A percentile compares a stretch with the other conserved stretches of the same genome.
Conservation (phyloP, 345 rosid species). For the Schrenkiella parvula region DNA sequence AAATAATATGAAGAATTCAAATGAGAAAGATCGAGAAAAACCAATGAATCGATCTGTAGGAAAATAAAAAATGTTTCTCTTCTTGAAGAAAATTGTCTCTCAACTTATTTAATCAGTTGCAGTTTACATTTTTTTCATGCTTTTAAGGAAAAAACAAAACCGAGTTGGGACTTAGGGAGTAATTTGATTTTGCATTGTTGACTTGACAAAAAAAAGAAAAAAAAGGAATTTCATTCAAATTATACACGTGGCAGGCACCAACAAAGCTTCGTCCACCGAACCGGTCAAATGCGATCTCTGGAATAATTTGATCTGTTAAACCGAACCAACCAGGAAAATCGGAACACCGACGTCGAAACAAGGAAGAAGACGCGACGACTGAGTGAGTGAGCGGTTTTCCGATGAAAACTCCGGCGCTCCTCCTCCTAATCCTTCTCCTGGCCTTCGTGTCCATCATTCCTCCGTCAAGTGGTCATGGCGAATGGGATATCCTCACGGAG, state of each 20-base stretch:
- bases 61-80: background rate
- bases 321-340: conserved; percentile 13
- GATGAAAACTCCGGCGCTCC: conserved; percentile 24
- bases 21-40: background rate
- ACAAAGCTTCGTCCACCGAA: background rate
- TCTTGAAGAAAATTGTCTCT: background rate
- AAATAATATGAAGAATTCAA: no score
- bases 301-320: background rate
- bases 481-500: conserved; percentile 66
- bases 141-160: background rate
- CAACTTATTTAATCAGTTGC: background rate
- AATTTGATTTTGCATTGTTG: background rate
- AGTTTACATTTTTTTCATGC: background rate
- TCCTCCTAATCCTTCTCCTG: conserved; percentile 12
- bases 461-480: conserved; percentile 26
- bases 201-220: background rate
- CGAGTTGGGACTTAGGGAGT: background rate
- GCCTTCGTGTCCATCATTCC: background rate
- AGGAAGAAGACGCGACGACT: conserved; percentile 8
- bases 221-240: background rate
- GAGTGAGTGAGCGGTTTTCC: conserved; percentile 21
- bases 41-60: background rate
- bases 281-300: conserved; percentile 17
- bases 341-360: background rate
- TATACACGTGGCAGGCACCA: conserved; percentile 9